Conservation (phyloP, 257 asterid genomes). For the Solanum neorickii region DNA sequence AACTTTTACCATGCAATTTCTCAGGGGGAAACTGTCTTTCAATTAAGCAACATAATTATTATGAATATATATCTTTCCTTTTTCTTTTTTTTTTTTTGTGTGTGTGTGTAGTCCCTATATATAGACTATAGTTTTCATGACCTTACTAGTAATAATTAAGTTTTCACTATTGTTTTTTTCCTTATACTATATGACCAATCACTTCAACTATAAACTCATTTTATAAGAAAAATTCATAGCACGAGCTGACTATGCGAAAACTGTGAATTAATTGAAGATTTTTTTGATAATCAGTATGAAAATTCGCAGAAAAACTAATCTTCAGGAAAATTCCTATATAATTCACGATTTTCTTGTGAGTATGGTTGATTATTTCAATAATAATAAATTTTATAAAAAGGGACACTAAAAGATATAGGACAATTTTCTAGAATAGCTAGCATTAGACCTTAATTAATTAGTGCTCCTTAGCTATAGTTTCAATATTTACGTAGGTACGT, state of each 20-base stretch:
- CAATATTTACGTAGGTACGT: not conserved
- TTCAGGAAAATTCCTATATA: rapidly evolving
- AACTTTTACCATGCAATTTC: not conserved
- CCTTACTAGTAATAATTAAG: not conserved
- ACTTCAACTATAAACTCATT: not conserved
- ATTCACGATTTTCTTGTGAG: too few relatives aligned
- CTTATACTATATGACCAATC: not conserved
- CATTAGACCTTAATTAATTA: not conserved
- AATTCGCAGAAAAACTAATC: too few relatives aligned
- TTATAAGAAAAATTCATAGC: not conserved
- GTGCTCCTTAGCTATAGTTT: not conserved
- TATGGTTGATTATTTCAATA: not conserved
- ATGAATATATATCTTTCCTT: not conserved
- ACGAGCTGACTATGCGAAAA: not conserved
- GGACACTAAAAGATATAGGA: too few relatives aligned
- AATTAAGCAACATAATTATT: not conserved
- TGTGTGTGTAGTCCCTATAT: not conserved
- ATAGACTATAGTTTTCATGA: not conserved
- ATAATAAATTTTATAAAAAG: too few relatives aligned
- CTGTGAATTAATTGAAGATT: too few relatives aligned
- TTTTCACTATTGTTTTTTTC: not conserved
- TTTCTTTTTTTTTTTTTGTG: not conserved
- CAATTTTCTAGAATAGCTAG: too few relatives aligned
- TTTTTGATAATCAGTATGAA: too few relatives aligned
- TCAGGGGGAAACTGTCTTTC: not conserved